Conservation (phyloP, 371 early-diverging fungal genomes). For the Rhizopus arrhizus region DNA sequence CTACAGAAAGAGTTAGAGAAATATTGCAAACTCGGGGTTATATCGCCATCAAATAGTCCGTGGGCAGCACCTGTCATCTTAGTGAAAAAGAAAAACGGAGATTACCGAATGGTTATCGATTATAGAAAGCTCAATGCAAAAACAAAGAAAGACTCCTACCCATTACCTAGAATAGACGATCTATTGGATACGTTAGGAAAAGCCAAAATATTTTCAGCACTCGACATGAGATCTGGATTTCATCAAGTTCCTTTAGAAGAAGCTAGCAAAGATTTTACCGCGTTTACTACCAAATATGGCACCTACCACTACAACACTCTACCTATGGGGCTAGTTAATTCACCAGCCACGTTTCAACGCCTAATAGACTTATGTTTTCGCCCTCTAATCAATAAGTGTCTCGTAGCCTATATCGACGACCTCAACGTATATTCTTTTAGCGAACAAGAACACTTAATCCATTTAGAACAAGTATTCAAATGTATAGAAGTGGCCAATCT, state of each 20-base stretch:
- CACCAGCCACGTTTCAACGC: conserved; percentile 4
- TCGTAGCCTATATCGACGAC: no score
- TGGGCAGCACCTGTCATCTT: no score
- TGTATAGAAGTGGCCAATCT: no score
- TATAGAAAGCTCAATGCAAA: conserved; percentile 47
- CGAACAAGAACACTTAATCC: no score
- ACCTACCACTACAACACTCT: background rate
- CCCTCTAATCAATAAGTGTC: no score
- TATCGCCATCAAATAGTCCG: conserved; percentile 12
- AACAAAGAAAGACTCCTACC: conserved; percentile 37
- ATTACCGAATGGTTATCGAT: conserved; percentile 40
- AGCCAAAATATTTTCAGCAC: conserved; percentile 24
- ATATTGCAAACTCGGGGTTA: conserved; percentile 12
- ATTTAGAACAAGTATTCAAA: no score
- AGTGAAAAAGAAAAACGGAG: conserved; percentile 50
- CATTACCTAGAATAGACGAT: conserved; percentile 41
- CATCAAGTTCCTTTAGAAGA: conserved; percentile 4
- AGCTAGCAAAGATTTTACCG: background rate
- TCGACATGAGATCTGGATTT: conserved; percentile 14
- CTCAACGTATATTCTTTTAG: no score
- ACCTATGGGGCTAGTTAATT: conserved; percentile 4
- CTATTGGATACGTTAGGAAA: conserved; percentile 29
- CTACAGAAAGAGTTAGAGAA: conserved; percentile 11
- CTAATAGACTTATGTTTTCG: conserved; percentile 9
- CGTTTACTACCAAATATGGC: conserved; percentile 15